Base-by-base conservation (phyloP, 495 filamentous ascomycete species). In the Penicillium manginii region DNA sequence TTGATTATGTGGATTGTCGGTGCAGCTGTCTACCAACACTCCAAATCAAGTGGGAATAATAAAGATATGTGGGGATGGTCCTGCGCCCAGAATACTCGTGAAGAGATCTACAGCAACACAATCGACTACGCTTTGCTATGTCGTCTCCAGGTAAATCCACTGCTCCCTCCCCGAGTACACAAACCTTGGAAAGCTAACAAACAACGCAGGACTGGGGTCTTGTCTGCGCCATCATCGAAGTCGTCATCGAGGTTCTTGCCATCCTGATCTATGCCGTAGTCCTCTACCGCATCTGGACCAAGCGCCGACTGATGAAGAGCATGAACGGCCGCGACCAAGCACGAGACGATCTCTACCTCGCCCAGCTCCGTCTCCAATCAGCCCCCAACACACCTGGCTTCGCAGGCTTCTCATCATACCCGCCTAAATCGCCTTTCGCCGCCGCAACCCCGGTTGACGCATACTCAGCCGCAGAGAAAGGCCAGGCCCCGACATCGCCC, bases 11-110 rank as follows among this genome's bases (percentile, higher is more conserved):
- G 94, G 94, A 87, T 88, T 33, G 81, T 92, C 31, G 92, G 88
- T 18, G 93, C 92, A 8, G 93, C 87, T 52, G 79, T 97, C 58
- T 85, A 97, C 60, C 88, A 97, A 68, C 82, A 86, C 65, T 85
- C 84, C 35, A 89, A 89, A 66, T 78, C 83, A 60, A 87, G 84
- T 67, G 88, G 86, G 63, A 75, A 84, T 39, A 88, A 86, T 55
- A 82, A 97, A 65, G 94, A 98, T 70, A 81, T 99, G 66, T 99
- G 94, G 94, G 93, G 92, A 26, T 99, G 94, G 94, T 83, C 91
- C 3, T 99, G 94, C 68, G 89, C 91, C 26, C 82, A 96, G 59
- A 98, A 97, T 69, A 87, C 84, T 48, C 85, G 94, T 50, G 73
- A 86, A 39, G 71, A 89, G 56, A 73, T 96, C 21, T 97, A 91